Base-by-base conservation (phyloP, 2,329 filamentous ascomycete species). In the Gyromitra esculenta region DNA sequence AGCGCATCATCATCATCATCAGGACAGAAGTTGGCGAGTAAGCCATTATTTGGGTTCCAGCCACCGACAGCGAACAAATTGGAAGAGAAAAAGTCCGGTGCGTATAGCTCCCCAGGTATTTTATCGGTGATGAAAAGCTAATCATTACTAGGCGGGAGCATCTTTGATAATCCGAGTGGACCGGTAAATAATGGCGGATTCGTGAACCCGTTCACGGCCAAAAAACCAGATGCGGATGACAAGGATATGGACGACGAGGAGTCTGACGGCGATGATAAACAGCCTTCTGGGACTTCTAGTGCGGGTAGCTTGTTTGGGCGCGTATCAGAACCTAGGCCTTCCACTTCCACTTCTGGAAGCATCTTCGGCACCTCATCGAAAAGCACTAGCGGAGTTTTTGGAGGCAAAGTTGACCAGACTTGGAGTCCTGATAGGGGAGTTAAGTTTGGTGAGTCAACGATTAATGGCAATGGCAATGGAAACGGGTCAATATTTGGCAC, bases 361-460 rank as follows among this genome's bases (percentile, higher is more conserved):
- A 64, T 79, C n/a, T 79, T 79, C 43, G 57, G 63, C 18, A 62
- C 57, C 21, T 45, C 54, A 25, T 18, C 21, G 6, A 69, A 73
- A 15, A 37, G 35, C 31, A 62, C 59, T n/a, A 45, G 67, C 18
- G 75, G 57, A 39, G 60, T 79, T 13, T 69, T 76, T 37, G 21
- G 67, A 4, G 35, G 60, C 7, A 65, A 56, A 6, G 75, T 77
- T 7, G 74, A 70, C 35, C 77, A 80, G 39, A 80, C 79, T 2
- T 81, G 79, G 80, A 77, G 75, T 9, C 72, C 79, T 13, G 79
- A 79, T 15, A 79, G 73, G n/a, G 78, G 76, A 15, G 73, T 79
- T 35, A 79, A 76, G 52, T 80, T 80, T 59, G 79, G 76, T 5
- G 72, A 76, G 21, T 60, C 74, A 5, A 35, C 57, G 21, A 48